Base-by-base conservation (phyloP, 1,139 yeast genomes). In the Barnettozyma hawaiiensis region DNA sequence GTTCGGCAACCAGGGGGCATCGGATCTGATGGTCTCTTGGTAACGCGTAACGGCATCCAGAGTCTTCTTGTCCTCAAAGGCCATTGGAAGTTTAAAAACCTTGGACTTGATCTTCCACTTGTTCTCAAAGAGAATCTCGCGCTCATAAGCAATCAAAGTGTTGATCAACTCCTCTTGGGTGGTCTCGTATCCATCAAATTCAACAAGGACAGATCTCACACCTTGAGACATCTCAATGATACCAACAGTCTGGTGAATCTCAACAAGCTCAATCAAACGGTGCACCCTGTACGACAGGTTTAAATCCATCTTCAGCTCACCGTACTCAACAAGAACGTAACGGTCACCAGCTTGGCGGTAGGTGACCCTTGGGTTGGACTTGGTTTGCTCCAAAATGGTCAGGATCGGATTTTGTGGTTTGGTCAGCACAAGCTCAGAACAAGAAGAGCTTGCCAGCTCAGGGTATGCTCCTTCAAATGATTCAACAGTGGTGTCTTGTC, bases 301-400 rank as follows among this genome's bases (percentile, higher is more conserved):
- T 66, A 92, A 74, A 61, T 90, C 96, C 81, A 92, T 75, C 42
- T 73, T 71, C 59, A 85, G 83, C 50, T 85, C 94, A 54, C 98
- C 97, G 61, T 89, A 92, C 65, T 92, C 97, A 45, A 89, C 85
- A 52, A 92, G 71, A 43, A 92, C 70, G 59, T 86, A 90, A 55
- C 97, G 78, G 63, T 92, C 98, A 64, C 98, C 98, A 23, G 97
- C 97, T 67, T 89, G 97, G 61, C 98, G 83, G 65, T 85, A 89
- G 10, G 82, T 82, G 24, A 85, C 90, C 55, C 71, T 72, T 38
- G 96, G 95, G 29, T 81, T 73, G 31, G 71, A 64, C 8, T 69
- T 63, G 27, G 77, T 62, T 31, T 74, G 66, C 53, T 70, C 62
- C 58, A 71, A 62, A 57, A 68, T 61, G 21, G 73, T 70, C 48